Percentiles rank a stretch among this genome's conserved stretches.
These are phyloP conservation scores for Macrotyloma uniflorum DNA, from an alignment of 306 rosid genomes.

Conservation along the genomic window DNA sequence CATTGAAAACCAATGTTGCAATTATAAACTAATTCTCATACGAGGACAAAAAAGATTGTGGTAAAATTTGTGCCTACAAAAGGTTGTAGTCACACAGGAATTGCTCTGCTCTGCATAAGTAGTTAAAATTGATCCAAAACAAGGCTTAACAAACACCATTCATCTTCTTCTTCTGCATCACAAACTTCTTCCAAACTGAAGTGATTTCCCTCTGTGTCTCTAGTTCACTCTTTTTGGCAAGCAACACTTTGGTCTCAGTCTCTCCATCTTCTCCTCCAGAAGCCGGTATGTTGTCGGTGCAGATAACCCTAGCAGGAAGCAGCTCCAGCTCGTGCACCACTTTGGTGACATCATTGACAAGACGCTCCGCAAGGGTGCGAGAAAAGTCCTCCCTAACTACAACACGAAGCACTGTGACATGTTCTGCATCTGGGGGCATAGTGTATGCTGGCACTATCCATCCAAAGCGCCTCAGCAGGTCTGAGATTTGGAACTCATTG, in stretches of 20 bases:
- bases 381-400: slow-evolving; percentile 91
- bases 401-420: slow-evolving; percentile 79
- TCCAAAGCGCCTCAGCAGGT: slow-evolving; percentile 71
- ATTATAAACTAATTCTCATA: no score
- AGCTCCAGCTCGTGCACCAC: slow-evolving; percentile 72
- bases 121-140: not conserved
- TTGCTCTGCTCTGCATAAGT: not conserved
- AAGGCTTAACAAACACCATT: slow-evolving; percentile 63
- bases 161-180: slow-evolving; percentile 64
- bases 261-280: slow-evolving; percentile 5
- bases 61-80: no score
- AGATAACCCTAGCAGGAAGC: slow-evolving; percentile 54
- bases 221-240: slow-evolving; percentile 56
- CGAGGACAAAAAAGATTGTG: no score
- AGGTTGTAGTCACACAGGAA: not conserved
- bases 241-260: not conserved
- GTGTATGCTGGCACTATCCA: slow-evolving; percentile 98
- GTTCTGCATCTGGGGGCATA: slow-evolving; percentile 87
- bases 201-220: slow-evolving; percentile 76
- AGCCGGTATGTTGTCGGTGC: slow-evolving; percentile 22
- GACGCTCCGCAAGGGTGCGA: slow-evolving; percentile 83
- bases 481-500: slow-evolving; percentile 77
- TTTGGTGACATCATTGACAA: slow-evolving; percentile 59
- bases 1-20: no score
- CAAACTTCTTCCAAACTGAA: slow-evolving; percentile 75